phyloP scores from a whole-genome alignment of 176 grass and related monocot genomes.

The Carex myosuroides region DNA sequence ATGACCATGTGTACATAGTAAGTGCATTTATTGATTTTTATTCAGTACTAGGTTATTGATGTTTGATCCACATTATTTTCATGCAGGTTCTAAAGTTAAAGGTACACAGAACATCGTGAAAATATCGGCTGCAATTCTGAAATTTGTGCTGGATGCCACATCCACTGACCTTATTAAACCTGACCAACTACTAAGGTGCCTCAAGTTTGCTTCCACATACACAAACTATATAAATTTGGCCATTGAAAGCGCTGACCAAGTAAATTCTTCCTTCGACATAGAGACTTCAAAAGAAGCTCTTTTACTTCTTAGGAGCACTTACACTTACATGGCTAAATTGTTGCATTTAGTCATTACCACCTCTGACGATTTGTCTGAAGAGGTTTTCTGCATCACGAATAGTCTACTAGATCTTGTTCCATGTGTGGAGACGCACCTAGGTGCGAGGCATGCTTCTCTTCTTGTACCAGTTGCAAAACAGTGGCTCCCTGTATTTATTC shows the following conservation, averaged over 20 bases:
- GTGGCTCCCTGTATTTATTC: constrained; percentile 73
- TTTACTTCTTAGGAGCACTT: constrained; percentile 51
- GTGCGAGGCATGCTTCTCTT: constrained; percentile 36
- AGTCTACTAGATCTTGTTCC: constrained; percentile 73
- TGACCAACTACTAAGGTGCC: constrained; percentile 47
- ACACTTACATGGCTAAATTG: constrained; percentile 74
- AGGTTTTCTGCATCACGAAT: constrained; percentile 65
- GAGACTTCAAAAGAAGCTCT: constrained; percentile 55
- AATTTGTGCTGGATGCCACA: constrained; percentile 56
- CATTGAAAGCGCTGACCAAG: constrained; percentile 37
- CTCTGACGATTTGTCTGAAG: constrained; percentile 32
- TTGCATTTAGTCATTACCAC: constrained; percentile 62
- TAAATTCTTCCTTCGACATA: constrained; percentile 31
- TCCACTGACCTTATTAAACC: constrained; percentile 30
- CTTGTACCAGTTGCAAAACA: constrained; percentile 48
- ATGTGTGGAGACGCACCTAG: constrained; percentile 42
- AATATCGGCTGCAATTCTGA: constrained; percentile 55
- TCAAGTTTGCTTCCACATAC: constrained; percentile 57
- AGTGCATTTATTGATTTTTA: neutral
- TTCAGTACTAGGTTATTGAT: neutral
- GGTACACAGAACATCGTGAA: constrained; percentile 38
- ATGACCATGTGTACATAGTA: neutral
- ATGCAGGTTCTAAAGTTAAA: constrained; percentile 44
- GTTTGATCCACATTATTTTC: constrained; percentile 16
- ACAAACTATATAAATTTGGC: constrained; percentile 41